Percentiles rank a stretch among this genome's conserved stretches.
These are phyloP conservation scores for Arachnopeziza araneosa DNA, from an alignment of 2,329 filamentous ascomycete species.

Conservation along the genomic window DNA sequence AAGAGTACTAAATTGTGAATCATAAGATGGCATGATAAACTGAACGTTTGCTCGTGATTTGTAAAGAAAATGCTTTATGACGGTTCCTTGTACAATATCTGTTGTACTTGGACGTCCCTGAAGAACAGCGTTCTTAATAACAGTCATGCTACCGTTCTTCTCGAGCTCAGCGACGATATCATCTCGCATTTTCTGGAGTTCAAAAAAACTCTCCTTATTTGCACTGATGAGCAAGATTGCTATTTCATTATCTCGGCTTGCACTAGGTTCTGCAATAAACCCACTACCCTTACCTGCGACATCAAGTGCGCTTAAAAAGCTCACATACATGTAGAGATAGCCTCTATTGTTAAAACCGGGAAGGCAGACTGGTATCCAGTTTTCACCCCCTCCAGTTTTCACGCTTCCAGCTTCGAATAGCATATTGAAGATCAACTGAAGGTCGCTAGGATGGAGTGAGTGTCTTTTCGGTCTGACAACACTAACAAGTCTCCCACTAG, in stretches of 20 bases:
- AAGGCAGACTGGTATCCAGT: slow-evolving; percentile 93
- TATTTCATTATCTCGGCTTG: slow-evolving; percentile 69
- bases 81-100: slow-evolving; percentile 74
- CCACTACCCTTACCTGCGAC: slow-evolving; percentile 34
- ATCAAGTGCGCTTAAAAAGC: slow-evolving; percentile 68
- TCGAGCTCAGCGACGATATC: slow-evolving; percentile 63
- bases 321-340: slow-evolving; percentile 98
- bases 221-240: slow-evolving; percentile 89
- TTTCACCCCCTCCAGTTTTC: slow-evolving; percentile 88
- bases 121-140: slow-evolving; percentile 67
- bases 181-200: slow-evolving; percentile 68
- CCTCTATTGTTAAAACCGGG: slow-evolving; percentile 96
- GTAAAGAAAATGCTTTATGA: slow-evolving; percentile 88
- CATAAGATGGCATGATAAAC: slow-evolving; percentile 83
- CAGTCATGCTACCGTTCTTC: slow-evolving; percentile 66
- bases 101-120: slow-evolving; percentile 65
- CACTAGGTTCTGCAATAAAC: slow-evolving; percentile 63
- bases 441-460: slow-evolving; percentile 88
- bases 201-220: slow-evolving; percentile 90
- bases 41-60: slow-evolving; percentile 94
- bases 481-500: slow-evolving; percentile 86
- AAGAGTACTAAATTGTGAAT: slow-evolving; percentile 57
- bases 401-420: slow-evolving; percentile 92
- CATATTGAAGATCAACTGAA: slow-evolving; percentile 99
- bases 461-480: slow-evolving; percentile 92